Base-by-base conservation (phyloP, 768 basidiomycete genomes). In the Leccinellum albellum region DNA sequence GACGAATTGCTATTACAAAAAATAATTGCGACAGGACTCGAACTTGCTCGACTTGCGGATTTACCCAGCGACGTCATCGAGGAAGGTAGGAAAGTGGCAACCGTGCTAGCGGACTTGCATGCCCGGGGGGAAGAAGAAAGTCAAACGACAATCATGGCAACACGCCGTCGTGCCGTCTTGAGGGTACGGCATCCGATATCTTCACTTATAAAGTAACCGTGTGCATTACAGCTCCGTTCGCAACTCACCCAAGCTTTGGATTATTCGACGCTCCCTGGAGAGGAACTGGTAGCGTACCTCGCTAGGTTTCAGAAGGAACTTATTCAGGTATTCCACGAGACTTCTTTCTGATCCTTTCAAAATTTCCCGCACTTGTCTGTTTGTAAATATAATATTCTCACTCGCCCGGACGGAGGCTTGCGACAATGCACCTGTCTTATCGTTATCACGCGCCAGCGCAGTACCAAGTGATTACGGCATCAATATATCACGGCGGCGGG, bases 11-110 rank as follows among this genome's bases (percentile, higher is more conserved):
- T 54, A 24, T n/a, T 61, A n/a, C 23, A 55, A 53, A 23, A 40
- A 26, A 21, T 20, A 15, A 33, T 33, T 35, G 9, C 33, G n/a
- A 23, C 60, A 95, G 95, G 96, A 3, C 76, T 99, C 12, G 90
- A 97, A 63, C 81, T 98, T 26, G 94, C 95, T 13, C 83, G 84
- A 48, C 79, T 96, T 6, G 94, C 93, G 1, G 92, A 94, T 65
- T 76, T 99, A 1, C 96, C 96, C 0, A 60, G 70, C 0, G 82
- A 89, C 48, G 83, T 96, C 13, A 69, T 94, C 42, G 60, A 65
- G 4, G 85, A 89, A 69, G 86, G 82, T 6, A 80, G 73, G 57
- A 75, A 82, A 54, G 82, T 91, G 0, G 82, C 91, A 3, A 76
- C 77, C 14, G 74, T 71, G 9, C 79, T 97, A 10, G 73, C 79